Evolutionary conservation across 176 grass and related monocot genomes (phyloP).

Genomic region (Avena atlantica): DNA sequence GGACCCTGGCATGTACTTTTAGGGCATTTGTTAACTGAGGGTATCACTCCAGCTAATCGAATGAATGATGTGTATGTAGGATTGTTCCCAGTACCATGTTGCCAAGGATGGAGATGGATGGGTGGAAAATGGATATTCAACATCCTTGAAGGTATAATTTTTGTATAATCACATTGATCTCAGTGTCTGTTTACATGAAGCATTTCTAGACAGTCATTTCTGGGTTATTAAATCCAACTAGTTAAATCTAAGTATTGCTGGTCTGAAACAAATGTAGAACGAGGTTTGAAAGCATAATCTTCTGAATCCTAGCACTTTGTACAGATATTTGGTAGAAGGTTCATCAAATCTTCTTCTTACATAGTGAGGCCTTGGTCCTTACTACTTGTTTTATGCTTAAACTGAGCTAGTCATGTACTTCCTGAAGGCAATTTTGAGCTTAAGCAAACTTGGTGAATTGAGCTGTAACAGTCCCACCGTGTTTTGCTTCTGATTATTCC

Average conservation of each 20-base stretch:
- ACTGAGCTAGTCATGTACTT: constrained; percentile 18
- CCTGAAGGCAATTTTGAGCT: background rate
- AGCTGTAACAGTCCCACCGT: background rate
- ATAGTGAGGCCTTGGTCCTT: background rate
- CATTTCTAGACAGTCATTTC: constrained; percentile 17
- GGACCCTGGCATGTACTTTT: constrained; percentile 35
- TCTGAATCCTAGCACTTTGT: background rate
- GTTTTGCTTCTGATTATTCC: constrained; percentile 5
- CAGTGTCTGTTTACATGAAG: constrained; percentile 12
- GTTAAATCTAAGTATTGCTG: background rate
- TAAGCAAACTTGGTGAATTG: background rate
- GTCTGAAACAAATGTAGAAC: constrained; percentile 35
- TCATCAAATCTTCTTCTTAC: background rate
- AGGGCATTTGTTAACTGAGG: constrained; percentile 14
- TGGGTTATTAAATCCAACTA: background rate
- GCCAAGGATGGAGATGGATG: constrained; percentile 99
- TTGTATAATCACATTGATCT: background rate
- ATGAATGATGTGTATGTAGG: constrained; percentile 53
- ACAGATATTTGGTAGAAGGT: constrained; percentile 5
- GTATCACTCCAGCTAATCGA: constrained; percentile 23
- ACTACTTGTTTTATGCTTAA: constrained; percentile 6
- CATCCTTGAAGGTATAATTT: constrained; percentile 64
- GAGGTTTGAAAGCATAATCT: constrained; percentile 8
- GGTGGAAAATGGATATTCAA: constrained; percentile 83
- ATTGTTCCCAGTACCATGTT: constrained; percentile 86